Conservation (phyloP, 768 basidiomycete genomes). For the Russula ochroleuca region DNA sequence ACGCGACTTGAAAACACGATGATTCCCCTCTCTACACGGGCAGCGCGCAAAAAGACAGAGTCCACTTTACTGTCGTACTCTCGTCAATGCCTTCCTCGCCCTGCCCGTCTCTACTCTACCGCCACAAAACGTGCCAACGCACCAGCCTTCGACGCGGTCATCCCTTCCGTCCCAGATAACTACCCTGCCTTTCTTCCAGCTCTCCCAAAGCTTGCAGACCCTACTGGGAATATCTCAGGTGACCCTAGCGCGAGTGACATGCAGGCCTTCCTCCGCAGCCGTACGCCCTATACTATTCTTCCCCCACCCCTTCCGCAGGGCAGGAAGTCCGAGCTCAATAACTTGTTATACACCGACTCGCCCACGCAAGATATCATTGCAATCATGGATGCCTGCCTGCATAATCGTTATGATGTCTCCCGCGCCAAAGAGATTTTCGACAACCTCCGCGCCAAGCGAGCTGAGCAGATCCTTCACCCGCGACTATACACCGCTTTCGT, state of each 20-base stretch:
- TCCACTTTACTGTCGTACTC: conserved; percentile 54
- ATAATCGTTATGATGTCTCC: conserved; percentile 67
- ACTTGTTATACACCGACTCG: conserved; percentile 60
- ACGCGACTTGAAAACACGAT: conserved; percentile 24
- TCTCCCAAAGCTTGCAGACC: conserved; percentile 25
- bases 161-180: conserved; percentile 36
- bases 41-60: conserved; percentile 30
- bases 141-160: conserved; percentile 45
- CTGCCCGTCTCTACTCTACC: conserved; percentile 66
- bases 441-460: conserved; percentile 45
- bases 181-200: conserved; percentile 40
- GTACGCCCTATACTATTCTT: conserved; percentile 50
- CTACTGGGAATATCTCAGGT: conserved; percentile 8
- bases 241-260: conserved; percentile 37
- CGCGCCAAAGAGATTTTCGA: conserved; percentile 75
- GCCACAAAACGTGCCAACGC: conserved; percentile 54
- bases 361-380: conserved; percentile 64
- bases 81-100: conserved; percentile 62
- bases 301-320: conserved; percentile 63
- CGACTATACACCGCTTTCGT: conserved; percentile 63
- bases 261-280: conserved; percentile 48
- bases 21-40: conserved; percentile 34
- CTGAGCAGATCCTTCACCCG: conserved; percentile 45
- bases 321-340: conserved; percentile 39
- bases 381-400: conserved; percentile 80